phyloP scores from a whole-genome alignment of 306 rosid genomes.

The Fagus crenata region DNA sequence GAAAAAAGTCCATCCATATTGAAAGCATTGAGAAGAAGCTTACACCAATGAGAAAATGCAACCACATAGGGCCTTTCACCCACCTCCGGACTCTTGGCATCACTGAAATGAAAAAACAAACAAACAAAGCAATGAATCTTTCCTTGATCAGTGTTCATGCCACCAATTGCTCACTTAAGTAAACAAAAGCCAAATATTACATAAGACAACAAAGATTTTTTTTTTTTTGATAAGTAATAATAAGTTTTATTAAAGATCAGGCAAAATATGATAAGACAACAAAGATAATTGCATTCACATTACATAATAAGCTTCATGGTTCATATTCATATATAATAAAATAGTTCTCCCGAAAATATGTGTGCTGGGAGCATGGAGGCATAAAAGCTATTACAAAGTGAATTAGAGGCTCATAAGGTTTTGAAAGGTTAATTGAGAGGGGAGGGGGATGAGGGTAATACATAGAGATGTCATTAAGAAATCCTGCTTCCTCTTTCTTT shows the following conservation, averaged over 20 bases:
- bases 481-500: not conserved
- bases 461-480: not conserved
- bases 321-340: not conserved
- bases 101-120: slow-evolving; percentile 51
- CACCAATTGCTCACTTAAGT: not conserved
- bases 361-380: not conserved
- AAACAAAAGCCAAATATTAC: not conserved
- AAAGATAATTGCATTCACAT: not conserved
- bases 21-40: slow-evolving; percentile 41
- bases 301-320: not conserved
- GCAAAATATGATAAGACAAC: not conserved
- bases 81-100: slow-evolving; percentile 70
- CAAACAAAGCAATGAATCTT: slow-evolving; percentile 11
- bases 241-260: no score
- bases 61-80: slow-evolving; percentile 91
- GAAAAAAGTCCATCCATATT: not conserved
- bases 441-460: not conserved
- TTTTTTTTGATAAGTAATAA: no score
- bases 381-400: not conserved
- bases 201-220: not conserved
- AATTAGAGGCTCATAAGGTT: not conserved
- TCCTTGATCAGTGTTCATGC: not conserved
- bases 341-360: no score
- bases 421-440: not conserved
- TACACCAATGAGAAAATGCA: slow-evolving; percentile 90